Conservation (phyloP, 1,284 basidiomycete genomes). For the Ganoderma boninense region DNA sequence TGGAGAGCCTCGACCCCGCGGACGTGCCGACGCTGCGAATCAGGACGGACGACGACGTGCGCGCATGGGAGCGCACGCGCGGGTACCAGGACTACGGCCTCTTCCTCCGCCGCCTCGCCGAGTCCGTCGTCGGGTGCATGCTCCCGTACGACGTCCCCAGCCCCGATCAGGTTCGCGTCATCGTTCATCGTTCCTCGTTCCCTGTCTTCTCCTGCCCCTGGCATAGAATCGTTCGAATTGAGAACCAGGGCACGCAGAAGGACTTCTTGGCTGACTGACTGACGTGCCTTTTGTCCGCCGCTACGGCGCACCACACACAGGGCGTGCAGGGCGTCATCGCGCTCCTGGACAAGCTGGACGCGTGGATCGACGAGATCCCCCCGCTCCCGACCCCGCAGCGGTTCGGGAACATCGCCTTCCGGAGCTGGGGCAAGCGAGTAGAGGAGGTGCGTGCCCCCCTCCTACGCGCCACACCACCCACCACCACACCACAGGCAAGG, state of each 20-base stretch:
- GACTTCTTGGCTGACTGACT: constrained; percentile 11
- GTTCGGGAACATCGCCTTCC: constrained; percentile 95
- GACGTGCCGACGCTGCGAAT: constrained; percentile 53
- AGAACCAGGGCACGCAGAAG: background rate
- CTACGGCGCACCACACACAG: constrained; percentile 10
- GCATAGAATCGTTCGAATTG: background rate
- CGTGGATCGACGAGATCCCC: constrained; percentile 88
- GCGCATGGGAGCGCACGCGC: constrained; percentile 69
- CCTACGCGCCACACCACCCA: background rate
- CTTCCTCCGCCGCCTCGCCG: constrained; percentile 78
- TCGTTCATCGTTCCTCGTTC: background rate
- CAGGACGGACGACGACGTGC: constrained; percentile 73
- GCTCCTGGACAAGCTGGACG: constrained; percentile 70
- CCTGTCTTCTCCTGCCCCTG: no score
- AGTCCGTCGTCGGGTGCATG: constrained; percentile 72
- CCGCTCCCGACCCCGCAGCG: constrained; percentile 85
- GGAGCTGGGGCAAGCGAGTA: constrained; percentile 85
- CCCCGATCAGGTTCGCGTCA: constrained; percentile 49
- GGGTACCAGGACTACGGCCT: constrained; percentile 78
- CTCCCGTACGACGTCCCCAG: constrained; percentile 49
- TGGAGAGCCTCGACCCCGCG: constrained; percentile 43
- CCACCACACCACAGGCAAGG: no score
- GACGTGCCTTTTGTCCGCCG: background rate
- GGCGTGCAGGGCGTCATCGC: constrained; percentile 8
- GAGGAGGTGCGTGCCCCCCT: no score